Evolutionary conservation across 2,329 filamentous ascomycete genomes (phyloP), one percentile per base, ranked within the genome.

Genomic region (Chrysosphaeria jannelii): DNA sequence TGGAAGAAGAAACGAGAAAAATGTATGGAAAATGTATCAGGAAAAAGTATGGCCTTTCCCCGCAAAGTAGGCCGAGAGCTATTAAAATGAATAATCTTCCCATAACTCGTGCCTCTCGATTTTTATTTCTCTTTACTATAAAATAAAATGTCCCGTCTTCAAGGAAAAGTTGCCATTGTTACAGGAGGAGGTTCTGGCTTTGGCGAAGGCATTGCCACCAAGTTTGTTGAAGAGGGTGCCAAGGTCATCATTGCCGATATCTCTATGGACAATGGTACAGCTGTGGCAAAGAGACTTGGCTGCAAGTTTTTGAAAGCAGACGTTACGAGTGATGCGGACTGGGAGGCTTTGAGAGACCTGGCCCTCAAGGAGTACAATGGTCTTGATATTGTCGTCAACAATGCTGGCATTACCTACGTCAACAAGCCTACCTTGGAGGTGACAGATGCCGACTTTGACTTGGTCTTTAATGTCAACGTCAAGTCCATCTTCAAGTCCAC

Each of bases 381-480:
- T 14, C 38, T 67, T 17, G 59, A 67, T 30, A 46, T 58, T 10
- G 45, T 65, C 9, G 45, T 67, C 25, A 66, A 66, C 39, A 65
- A 65, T 32, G 60, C 60, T 1, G 60, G 61, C 1, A 48, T 48
- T 2, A 50, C 51, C 2, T 66, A 67, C 35, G 31, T 36, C 8
- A 66, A 65, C 35, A 65, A 65, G 45, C 51, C 62, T 1, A 68
- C 64, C 0, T 41, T 52, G 14, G 49, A 62, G 1, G 66, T 71
- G 3, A 65, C 60, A 0, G 61, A 69, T 25, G 47, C 49, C 4
- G 66, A 72, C 22, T 72, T 66, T 29, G 61, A 71, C 32, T 46
- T 53, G 21, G 57, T 65, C 18, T 65, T 72, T 38, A 52, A 53
- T 25, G 62, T 71, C 29, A 72, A 74, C 31, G 61, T 72, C 29